These are phyloP conservation scores for Pyrenula massariospora DNA, from an alignment of 495 filamentous ascomycete species.

Conservation along the genomic window DNA sequence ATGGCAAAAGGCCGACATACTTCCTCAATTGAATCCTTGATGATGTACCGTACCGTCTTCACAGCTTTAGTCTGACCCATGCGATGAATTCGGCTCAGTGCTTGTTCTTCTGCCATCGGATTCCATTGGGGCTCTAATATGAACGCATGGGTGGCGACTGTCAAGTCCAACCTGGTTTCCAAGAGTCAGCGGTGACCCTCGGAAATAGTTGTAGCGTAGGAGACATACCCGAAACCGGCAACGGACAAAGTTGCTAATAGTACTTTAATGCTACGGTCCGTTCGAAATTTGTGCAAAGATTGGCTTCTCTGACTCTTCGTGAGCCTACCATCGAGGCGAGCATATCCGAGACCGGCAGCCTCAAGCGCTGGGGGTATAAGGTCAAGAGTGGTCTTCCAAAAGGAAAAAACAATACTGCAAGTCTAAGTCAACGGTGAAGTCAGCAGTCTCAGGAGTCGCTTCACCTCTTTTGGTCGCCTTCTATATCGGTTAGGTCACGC, in stretches of 20 bases:
- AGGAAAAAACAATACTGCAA: slow-evolving; percentile 32
- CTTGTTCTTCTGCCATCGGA: slow-evolving; percentile 16
- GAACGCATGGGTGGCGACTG: slow-evolving; percentile 10
- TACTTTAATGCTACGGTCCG: neutral
- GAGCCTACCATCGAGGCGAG: neutral
- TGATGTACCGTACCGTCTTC: slow-evolving; percentile 9
- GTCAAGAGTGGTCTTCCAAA: slow-evolving; percentile 28
- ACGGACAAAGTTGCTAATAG: slow-evolving; percentile 1
- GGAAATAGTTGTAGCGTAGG: neutral
- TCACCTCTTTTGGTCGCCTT: neutral
- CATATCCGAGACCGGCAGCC: slow-evolving; percentile 6
- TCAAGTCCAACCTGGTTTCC: slow-evolving; percentile 8
- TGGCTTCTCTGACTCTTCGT: neutral
- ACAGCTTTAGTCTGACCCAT: slow-evolving; percentile 15
- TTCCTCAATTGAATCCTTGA: slow-evolving; percentile 10
- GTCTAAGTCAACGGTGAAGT: neutral
- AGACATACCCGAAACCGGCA: slow-evolving; percentile 1
- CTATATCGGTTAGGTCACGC: neutral
- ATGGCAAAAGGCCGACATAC: neutral
- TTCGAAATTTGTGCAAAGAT: neutral
- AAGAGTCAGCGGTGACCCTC: slow-evolving; percentile 1
- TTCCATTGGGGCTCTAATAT: slow-evolving; percentile 20
- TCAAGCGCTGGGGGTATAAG: slow-evolving; percentile 12
- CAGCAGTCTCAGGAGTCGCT: neutral
- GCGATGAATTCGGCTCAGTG: slow-evolving; percentile 14